A percentile compares a stretch with the other conserved stretches of the same genome.
Conservation (phyloP, 352 stramenopile genomes). For the Pythium brachiatum region DNA sequence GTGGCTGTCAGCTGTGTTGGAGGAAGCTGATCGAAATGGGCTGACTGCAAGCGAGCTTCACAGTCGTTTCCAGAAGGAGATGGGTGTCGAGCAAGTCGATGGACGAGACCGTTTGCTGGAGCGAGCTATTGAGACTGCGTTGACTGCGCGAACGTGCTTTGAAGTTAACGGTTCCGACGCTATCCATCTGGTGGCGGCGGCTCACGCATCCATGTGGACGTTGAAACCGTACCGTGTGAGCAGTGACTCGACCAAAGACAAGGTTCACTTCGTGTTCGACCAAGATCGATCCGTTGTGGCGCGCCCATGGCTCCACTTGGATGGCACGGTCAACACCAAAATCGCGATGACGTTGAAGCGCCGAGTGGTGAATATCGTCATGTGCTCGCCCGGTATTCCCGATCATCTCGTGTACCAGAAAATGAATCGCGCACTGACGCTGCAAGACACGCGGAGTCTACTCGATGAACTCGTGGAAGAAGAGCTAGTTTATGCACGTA, state of each 20-base stretch:
- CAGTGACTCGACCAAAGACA: slow-evolving; percentile 43
- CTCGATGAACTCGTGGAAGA: slow-evolving; percentile 65
- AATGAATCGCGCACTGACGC: slow-evolving; percentile 65
- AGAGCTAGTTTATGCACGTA: slow-evolving; percentile 57
- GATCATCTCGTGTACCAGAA: slow-evolving; percentile 59
- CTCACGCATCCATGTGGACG: slow-evolving; percentile 53
- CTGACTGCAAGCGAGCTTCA: slow-evolving; percentile 11
- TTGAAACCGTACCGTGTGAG: slow-evolving; percentile 55
- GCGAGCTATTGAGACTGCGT: slow-evolving; percentile 32
- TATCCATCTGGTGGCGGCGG: slow-evolving; percentile 46
- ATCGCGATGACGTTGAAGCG: slow-evolving; percentile 63
- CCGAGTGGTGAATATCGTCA: slow-evolving; percentile 79
- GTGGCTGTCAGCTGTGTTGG: slow-evolving; percentile 9
- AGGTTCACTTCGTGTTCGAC: slow-evolving; percentile 73
- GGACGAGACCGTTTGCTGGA: slow-evolving; percentile 15
- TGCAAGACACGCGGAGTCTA: slow-evolving; percentile 68
- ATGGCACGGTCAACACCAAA: slow-evolving; percentile 59
- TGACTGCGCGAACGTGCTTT: slow-evolving; percentile 40
- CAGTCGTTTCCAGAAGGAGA: not conserved
- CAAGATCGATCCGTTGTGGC: slow-evolving; percentile 52
- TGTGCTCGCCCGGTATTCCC: slow-evolving; percentile 66
- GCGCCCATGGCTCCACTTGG: slow-evolving; percentile 71
- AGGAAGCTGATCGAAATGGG: slow-evolving; percentile 13
- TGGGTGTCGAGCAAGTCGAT: not conserved
- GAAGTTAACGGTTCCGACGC: slow-evolving; percentile 66